Evolutionary conservation across 495 filamentous ascomycete species (phyloP).

Genomic region (Hypoxylon fuscum): DNA sequence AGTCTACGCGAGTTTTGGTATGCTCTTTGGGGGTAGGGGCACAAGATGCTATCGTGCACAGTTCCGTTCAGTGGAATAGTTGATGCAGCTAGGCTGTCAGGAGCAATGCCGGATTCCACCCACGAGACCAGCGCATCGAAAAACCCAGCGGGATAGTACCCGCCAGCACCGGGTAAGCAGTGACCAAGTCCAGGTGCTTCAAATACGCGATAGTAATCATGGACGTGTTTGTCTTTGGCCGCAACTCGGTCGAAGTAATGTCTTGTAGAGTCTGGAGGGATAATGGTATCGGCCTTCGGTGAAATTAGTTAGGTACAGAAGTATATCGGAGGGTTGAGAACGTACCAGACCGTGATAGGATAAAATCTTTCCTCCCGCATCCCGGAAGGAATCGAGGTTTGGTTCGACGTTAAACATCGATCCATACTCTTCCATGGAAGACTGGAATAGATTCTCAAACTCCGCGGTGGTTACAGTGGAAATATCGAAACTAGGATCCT

Average conservation of each 20-base stretch:
- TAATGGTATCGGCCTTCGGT: slow-evolving; percentile 36
- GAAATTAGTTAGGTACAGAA: neutral
- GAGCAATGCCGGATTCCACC: slow-evolving; percentile 53
- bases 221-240: slow-evolving; percentile 23
- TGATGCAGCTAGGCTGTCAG: slow-evolving; percentile 33
- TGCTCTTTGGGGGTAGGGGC: slow-evolving; percentile 35
- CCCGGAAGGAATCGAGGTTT: slow-evolving; percentile 47
- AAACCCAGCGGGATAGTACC: slow-evolving; percentile 31
- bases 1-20: too few relatives aligned
- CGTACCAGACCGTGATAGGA: slow-evolving; percentile 49
- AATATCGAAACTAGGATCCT: slow-evolving; percentile 35
- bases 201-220: slow-evolving; percentile 49
- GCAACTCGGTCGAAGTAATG: slow-evolving; percentile 41
- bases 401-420: slow-evolving; percentile 46
- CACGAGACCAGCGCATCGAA: slow-evolving; percentile 49
- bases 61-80: slow-evolving; percentile 27
- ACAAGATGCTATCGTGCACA: slow-evolving; percentile 20
- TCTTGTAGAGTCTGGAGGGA: slow-evolving; percentile 43
- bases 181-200: slow-evolving; percentile 48
- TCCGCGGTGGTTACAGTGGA: slow-evolving; percentile 21
- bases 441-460: slow-evolving; percentile 33
- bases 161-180: slow-evolving; percentile 40
- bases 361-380: slow-evolving; percentile 51
- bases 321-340: neutral
- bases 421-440: slow-evolving; percentile 41